A percentile compares a stretch with the other conserved stretches of the same genome.
Evolutionary conservation across 257 asterid species (phyloP).

Genomic region (Ilex asprella): DNA sequence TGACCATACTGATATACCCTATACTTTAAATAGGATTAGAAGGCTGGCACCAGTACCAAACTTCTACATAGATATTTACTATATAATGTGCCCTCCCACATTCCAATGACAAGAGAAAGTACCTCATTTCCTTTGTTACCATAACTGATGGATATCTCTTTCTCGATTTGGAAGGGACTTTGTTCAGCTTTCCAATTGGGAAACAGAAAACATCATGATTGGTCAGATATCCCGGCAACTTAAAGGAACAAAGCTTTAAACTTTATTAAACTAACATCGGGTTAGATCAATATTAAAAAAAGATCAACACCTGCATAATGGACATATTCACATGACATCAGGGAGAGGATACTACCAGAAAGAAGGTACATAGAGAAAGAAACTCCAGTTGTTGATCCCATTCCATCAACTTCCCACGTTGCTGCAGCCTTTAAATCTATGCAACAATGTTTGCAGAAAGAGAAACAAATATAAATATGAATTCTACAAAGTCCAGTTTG

Average conservation of each 20-base stretch:
- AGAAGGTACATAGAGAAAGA: conserved; percentile 86
- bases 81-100: conserved; percentile 8
- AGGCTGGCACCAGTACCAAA: not conserved
- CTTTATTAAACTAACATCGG: not conserved
- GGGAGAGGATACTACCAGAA: conserved; percentile 45
- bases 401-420: conserved; percentile 88
- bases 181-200: conserved; percentile 42
- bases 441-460: conserved; percentile 16
- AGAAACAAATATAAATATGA: conserved; percentile 8
- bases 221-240: conserved; percentile 10
- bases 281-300: not conserved
- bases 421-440: conserved; percentile 66
- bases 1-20: not conserved
- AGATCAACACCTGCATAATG: conserved; percentile 1
- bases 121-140: conserved; percentile 99
- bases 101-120: conserved; percentile 11
- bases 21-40: not conserved
- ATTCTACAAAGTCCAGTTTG: conserved; percentile 7
- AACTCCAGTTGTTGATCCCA: conserved; percentile 60
- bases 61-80: not conserved
- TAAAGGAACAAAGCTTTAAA: not conserved
- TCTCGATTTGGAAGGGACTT: conserved; percentile 31
- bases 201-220: conserved; percentile 11
- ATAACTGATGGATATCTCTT: conserved; percentile 85
- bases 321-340: conserved; percentile 4